Conservation (phyloP, 2,329 filamentous ascomycete genomes). For the Pestalotiopsis sp. region DNA sequence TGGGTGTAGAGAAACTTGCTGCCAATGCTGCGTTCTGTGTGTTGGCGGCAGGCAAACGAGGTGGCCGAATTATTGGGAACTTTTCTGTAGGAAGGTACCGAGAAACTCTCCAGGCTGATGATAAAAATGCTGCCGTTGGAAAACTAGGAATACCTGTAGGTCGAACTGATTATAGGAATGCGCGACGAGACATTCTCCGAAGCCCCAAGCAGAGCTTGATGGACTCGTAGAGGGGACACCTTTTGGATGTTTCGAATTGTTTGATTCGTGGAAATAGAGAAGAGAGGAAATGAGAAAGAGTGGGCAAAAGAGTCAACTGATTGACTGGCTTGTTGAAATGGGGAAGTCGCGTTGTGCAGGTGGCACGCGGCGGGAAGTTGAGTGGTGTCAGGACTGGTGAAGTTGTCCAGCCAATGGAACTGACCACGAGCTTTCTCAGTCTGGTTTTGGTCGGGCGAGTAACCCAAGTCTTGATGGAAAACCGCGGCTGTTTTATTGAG, state of each 20-base stretch:
- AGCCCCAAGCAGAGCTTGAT: background rate
- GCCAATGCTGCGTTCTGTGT: background rate
- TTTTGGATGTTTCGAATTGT: background rate
- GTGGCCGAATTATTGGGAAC: too few species aligned
- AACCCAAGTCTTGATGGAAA: too few species aligned
- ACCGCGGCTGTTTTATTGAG: too few species aligned
- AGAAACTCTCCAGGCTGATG: background rate
- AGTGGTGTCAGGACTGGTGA: background rate
- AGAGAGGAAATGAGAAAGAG: background rate
- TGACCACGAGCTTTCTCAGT: background rate
- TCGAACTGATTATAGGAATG: background rate
- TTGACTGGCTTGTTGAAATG: background rate
- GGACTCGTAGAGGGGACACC: background rate
- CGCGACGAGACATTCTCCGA: background rate
- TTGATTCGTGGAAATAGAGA: background rate
- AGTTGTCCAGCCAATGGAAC: background rate
- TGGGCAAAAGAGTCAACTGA: background rate
- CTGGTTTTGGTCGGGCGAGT: background rate
- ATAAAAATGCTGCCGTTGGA: background rate
- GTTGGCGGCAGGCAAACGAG: too few species aligned
- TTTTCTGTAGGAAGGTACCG: too few species aligned
- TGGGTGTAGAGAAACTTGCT: background rate
- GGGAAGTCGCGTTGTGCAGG: constrained; percentile 7
- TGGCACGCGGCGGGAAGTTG: background rate
- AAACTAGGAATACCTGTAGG: background rate